A percentile compares a stretch with the other conserved stretches of the same genome.
Evolutionary conservation across 805 yeast species (phyloP).

Genomic region (Schwanniomyces occidentalis): DNA sequence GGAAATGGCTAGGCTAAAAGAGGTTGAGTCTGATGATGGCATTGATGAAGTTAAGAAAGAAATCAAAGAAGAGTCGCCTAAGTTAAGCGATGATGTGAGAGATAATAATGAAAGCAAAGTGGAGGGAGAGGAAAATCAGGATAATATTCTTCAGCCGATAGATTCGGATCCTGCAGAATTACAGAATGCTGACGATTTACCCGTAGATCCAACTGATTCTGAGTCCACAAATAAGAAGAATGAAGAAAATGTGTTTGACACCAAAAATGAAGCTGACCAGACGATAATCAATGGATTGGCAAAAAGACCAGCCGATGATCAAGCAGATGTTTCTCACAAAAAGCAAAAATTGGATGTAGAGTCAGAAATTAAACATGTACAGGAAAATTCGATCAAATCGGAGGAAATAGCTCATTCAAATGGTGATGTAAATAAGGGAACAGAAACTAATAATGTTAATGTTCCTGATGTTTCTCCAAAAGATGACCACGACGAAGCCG

Average conservation of each 20-base stretch:
- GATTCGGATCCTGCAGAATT: no score
- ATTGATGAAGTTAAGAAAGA: slow-evolving; percentile 16
- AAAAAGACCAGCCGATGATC: slow-evolving; percentile 12
- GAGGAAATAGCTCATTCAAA: slow-evolving; percentile 13
- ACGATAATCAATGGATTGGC: slow-evolving; percentile 4
- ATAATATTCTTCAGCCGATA: no score
- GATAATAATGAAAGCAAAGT: slow-evolving; percentile 1
- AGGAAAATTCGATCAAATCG: no score
- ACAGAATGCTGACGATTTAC: no score
- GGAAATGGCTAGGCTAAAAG: slow-evolving; percentile 40
- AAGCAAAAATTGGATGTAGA: slow-evolving; percentile 20
- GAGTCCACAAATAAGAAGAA: slow-evolving; percentile 6
- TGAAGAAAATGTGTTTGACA: slow-evolving; percentile 2
- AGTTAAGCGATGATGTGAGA: neutral
- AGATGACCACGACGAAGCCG: slow-evolving; percentile 12
- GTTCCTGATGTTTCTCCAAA: slow-evolving; percentile 2
- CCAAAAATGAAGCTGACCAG: slow-evolving; percentile 1
- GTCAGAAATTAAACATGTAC: slow-evolving; percentile 10
- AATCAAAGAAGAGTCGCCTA: slow-evolving; percentile 4
- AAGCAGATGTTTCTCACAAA: slow-evolving; percentile 15
- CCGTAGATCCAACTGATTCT: no score
- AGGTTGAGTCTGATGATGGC: slow-evolving; percentile 36
- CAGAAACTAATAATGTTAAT: slow-evolving; percentile 8
- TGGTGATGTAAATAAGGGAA: slow-evolving; percentile 19
- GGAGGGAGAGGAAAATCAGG: no score